phyloP scores from a whole-genome alignment of 2,329 filamentous ascomycete species.

The Onygenales sp. region DNA sequence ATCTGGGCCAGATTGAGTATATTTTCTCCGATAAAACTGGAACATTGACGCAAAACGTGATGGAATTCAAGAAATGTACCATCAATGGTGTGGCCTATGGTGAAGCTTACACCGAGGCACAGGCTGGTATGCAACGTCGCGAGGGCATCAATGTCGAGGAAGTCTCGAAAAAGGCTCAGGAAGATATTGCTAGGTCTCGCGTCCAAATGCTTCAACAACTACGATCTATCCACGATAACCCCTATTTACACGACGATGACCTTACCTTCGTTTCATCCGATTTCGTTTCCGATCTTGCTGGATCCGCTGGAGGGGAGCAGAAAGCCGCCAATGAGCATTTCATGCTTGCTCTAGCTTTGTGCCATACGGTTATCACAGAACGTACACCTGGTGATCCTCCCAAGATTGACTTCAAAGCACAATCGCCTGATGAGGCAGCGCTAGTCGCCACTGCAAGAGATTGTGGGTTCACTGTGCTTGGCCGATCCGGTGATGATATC shows the following conservation, averaged over 20 bases:
- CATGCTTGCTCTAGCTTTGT: slow-evolving; percentile 91
- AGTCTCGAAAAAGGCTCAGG: slow-evolving; percentile 61
- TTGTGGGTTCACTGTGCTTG: slow-evolving; percentile 87
- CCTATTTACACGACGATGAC: slow-evolving; percentile 80
- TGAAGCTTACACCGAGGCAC: slow-evolving; percentile 94
- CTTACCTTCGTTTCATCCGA: slow-evolving; percentile 88
- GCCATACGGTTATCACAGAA: slow-evolving; percentile 92
- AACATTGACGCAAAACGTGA: slow-evolving; percentile 82
- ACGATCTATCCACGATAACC: slow-evolving; percentile 74
- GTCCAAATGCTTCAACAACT: slow-evolving; percentile 61
- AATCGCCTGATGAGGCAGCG: slow-evolving; percentile 93
- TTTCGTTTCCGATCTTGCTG: slow-evolving; percentile 73
- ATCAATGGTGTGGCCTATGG: slow-evolving; percentile 95
- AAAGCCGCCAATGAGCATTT: slow-evolving; percentile 73
- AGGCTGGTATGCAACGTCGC: slow-evolving; percentile 90
- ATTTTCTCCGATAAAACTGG: slow-evolving; percentile 96
- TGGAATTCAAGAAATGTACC: slow-evolving; percentile 99
- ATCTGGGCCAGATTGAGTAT: slow-evolving; percentile 96
- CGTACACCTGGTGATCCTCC: slow-evolving; percentile 81
- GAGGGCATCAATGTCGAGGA: slow-evolving; percentile 78
- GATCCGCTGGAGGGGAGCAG: slow-evolving; percentile 67
- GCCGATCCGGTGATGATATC: slow-evolving; percentile 68
- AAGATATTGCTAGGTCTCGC: slow-evolving; percentile 72
- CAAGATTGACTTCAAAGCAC: slow-evolving; percentile 88
- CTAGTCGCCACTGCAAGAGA: slow-evolving; percentile 90